These are phyloP conservation scores for Pseudocercospora ulei DNA, from an alignment of 2,329 filamentous ascomycete genomes.

Conservation along the genomic window DNA sequence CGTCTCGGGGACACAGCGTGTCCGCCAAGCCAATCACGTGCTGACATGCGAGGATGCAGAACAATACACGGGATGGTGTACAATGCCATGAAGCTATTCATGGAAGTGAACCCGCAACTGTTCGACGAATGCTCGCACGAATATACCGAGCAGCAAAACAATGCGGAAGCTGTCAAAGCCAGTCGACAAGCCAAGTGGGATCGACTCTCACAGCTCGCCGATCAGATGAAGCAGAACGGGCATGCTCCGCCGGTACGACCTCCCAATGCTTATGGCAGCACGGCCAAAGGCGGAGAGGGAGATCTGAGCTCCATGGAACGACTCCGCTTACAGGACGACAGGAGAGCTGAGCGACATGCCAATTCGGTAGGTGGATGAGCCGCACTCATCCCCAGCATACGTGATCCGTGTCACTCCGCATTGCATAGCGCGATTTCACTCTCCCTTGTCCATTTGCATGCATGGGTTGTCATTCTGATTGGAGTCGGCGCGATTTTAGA, in stretches of 20 bases:
- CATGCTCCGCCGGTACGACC: constrained; percentile 25
- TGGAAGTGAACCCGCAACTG: constrained; percentile 97
- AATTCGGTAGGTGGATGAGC: constrained; percentile 35
- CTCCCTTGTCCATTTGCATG: constrained; percentile 9
- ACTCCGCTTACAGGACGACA: constrained; percentile 76
- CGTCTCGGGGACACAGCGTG: constrained; percentile 24
- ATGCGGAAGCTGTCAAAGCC: constrained; percentile 71
- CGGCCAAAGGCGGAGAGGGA: constrained; percentile 52
- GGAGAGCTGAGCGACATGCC: constrained; percentile 39
- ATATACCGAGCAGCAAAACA: constrained; percentile 94
- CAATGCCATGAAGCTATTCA: constrained; percentile 99
- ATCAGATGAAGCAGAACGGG: constrained; percentile 36
- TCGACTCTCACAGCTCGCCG: constrained; percentile 68
- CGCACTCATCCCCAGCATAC: constrained; percentile 22
- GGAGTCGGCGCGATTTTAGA: constrained; percentile 22
- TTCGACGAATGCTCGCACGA: constrained; percentile 98
- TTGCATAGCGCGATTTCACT: constrained; percentile 15
- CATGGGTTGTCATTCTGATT: constrained; percentile 22
- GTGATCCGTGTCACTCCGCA: constrained; percentile 6
- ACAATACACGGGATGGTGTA: constrained; percentile 99
- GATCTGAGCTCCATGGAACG: constrained; percentile 76
- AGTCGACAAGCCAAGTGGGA: constrained; percentile 83
- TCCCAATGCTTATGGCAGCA: constrained; percentile 34
- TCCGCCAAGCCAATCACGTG: constrained; percentile 11
- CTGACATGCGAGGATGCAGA: too few species aligned